phyloP scores from a whole-genome alignment of 1,284 basidiomycete species.

The Cystobasidium slooffiae region DNA sequence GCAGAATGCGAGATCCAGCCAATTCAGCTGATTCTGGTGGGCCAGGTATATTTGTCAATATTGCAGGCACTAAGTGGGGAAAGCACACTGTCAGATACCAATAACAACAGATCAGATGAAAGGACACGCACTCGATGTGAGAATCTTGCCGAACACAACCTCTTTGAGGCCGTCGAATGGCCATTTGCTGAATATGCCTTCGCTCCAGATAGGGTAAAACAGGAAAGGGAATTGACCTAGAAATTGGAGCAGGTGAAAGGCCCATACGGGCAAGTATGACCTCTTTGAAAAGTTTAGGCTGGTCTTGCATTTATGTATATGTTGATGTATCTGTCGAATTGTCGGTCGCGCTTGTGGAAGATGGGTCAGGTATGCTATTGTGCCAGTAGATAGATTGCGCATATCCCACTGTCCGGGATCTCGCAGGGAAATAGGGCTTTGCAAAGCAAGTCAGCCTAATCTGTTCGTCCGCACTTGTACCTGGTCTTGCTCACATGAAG shows the following conservation, averaged over 20 bases:
- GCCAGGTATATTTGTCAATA: constrained; percentile 55
- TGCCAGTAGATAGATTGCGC: constrained; percentile 54
- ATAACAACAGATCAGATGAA: too few relatives aligned
- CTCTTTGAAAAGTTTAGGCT: constrained; percentile 53
- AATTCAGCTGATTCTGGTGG: constrained; percentile 47
- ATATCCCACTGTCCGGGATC: constrained; percentile 53
- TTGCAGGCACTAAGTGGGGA: constrained; percentile 43
- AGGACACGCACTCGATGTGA: constrained; percentile 26
- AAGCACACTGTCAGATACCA: neutral
- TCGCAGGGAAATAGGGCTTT: constrained; percentile 54
- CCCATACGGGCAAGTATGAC: constrained; percentile 48
- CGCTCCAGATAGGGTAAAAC: constrained; percentile 50
- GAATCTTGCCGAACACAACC: constrained; percentile 23
- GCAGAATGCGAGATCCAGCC: constrained; percentile 17
- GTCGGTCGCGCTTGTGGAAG: constrained; percentile 47
- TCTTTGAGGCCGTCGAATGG: constrained; percentile 20
- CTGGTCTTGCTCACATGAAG: constrained; percentile 30
- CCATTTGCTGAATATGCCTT: constrained; percentile 20
- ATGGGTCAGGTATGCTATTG: constrained; percentile 49
- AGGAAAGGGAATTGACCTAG: constrained; percentile 43
- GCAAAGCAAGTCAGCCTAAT: neutral
- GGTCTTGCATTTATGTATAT: constrained; percentile 50
- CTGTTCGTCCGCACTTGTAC: neutral
- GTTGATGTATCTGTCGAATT: constrained; percentile 47
- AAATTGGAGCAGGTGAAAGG: constrained; percentile 30